A percentile compares a stretch with the other conserved stretches of the same genome.
Conservation (phyloP, 2,329 filamentous ascomycete species). For the Herpotrichia juniperi region DNA sequence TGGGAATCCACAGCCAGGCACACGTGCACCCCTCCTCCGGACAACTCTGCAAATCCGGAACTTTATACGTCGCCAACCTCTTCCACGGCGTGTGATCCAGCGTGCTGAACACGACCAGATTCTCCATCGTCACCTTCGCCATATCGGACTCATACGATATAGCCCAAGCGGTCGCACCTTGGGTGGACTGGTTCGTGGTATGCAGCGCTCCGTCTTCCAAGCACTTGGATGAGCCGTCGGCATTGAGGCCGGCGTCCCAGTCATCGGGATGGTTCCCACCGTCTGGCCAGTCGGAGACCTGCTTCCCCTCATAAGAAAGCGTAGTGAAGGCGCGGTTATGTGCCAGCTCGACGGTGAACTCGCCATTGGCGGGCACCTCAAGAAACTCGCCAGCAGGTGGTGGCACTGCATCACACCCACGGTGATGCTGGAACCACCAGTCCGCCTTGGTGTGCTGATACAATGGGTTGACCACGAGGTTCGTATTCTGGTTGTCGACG, state of each 20-base stretch:
- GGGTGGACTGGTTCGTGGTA: conserved; percentile 50
- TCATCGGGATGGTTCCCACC: conserved; percentile 53
- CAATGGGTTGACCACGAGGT: conserved; percentile 54
- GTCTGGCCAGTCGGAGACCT: conserved; percentile 54
- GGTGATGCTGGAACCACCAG: conserved; percentile 61
- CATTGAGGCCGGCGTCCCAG: conserved; percentile 48
- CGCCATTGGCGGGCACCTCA: conserved; percentile 55
- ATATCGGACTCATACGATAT: conserved; percentile 59
- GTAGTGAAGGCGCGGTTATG: conserved; percentile 58
- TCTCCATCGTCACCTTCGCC: conserved; percentile 55
- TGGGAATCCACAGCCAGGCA: conserved; percentile 52
- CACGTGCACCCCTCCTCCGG: conserved; percentile 48
- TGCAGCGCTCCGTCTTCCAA: conserved; percentile 55
- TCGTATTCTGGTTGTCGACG: conserved; percentile 52
- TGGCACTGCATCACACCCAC: conserved; percentile 53
- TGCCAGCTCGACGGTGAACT: conserved; percentile 57
- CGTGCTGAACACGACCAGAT: conserved; percentile 59
- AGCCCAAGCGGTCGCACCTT: conserved; percentile 57
- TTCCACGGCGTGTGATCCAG: conserved; percentile 46
- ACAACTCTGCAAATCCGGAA: conserved; percentile 46
- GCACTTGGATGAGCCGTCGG: conserved; percentile 36
- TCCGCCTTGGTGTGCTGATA: conserved; percentile 52
- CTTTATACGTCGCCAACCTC: conserved; percentile 44
- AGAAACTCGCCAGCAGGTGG: conserved; percentile 47
- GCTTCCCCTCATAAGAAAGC: conserved; percentile 50